These are phyloP conservation scores for Astrothelium macrocarpum DNA, from an alignment of 495 filamentous ascomycete genomes.

Conservation along the genomic window DNA sequence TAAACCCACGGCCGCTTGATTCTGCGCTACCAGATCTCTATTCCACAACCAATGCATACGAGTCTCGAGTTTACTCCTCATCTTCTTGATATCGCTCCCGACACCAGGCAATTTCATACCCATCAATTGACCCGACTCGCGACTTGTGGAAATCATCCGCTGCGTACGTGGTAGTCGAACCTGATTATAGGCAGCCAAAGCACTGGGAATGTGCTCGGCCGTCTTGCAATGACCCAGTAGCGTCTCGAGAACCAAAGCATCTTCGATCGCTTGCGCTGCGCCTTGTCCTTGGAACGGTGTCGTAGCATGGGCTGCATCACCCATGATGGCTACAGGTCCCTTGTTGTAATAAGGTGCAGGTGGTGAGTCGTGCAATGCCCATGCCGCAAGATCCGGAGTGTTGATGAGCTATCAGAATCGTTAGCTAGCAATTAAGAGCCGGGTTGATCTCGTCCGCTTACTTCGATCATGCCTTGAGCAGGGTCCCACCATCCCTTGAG, in stretches of 20 bases:
- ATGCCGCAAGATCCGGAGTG: background rate
- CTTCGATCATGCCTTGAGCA: background rate
- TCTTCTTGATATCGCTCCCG: background rate
- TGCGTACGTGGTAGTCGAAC: background rate
- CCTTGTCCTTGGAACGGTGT: slow-evolving; percentile 6
- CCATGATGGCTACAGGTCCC: slow-evolving; percentile 4
- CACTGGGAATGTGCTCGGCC: background rate
- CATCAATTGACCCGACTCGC: background rate
- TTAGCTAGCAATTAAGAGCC: background rate
- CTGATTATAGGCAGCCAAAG: background rate
- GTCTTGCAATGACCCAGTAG: background rate
- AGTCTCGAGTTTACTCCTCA: background rate
- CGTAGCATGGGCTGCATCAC: slow-evolving; percentile 8
- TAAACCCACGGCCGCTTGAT: background rate
- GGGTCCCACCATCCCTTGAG: background rate
- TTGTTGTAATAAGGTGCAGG: slow-evolving; percentile 1
- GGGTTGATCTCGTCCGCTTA: background rate
- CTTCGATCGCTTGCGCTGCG: slow-evolving; percentile 9
- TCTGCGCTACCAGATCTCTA: background rate
- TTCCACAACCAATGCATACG: slow-evolving; percentile 5
- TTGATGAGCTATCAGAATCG: background rate
- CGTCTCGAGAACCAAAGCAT: background rate
- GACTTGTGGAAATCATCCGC: background rate
- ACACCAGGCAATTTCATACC: background rate
- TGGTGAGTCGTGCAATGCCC: background rate